Evolutionary conservation across 106 monocot genomes (phyloP).

Genomic region (Dendrobium chrysotoxum): DNA sequence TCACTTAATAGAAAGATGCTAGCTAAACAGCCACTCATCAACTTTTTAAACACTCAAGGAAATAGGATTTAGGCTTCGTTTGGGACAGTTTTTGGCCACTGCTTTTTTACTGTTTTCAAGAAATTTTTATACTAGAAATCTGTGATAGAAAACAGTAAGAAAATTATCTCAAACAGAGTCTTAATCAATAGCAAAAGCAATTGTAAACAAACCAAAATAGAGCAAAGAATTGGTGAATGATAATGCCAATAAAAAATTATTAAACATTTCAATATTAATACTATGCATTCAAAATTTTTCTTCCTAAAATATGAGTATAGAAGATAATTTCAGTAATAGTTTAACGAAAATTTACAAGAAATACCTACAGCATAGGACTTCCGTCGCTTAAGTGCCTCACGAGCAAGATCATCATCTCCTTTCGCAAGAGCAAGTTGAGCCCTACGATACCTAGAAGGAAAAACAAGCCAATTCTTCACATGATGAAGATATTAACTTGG

Average conservation of each 20-base stretch:
- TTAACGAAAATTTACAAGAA: slow-evolving; percentile 7
- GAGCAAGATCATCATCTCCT: slow-evolving; percentile 98
- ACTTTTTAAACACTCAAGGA: not conserved
- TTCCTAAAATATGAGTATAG: not conserved
- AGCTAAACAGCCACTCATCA: not conserved
- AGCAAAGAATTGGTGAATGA: not conserved
- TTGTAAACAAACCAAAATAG: not conserved
- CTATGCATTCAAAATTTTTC: not conserved
- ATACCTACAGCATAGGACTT: slow-evolving; percentile 95
- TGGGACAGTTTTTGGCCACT: too few species aligned
- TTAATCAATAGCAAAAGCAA: not conserved
- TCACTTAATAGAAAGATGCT: not conserved
- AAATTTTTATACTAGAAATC: too few species aligned
- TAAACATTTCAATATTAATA: not conserved
- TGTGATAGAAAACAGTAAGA: too few species aligned
- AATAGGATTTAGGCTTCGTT: not conserved
- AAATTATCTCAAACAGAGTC: too few species aligned
- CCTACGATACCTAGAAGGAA: slow-evolving; percentile 63
- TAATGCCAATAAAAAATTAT: not conserved
- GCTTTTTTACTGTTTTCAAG: too few species aligned
- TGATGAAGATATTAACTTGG: not conserved
- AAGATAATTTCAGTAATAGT: not conserved
- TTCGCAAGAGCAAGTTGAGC: slow-evolving; percentile 95
- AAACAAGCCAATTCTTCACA: not conserved
- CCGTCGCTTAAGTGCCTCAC: slow-evolving; percentile 91